Percentiles rank a stretch among this genome's conserved stretches.
Evolutionary conservation across 441 rosid genomes (phyloP).

Genomic region (Aquilaria agallochum): DNA sequence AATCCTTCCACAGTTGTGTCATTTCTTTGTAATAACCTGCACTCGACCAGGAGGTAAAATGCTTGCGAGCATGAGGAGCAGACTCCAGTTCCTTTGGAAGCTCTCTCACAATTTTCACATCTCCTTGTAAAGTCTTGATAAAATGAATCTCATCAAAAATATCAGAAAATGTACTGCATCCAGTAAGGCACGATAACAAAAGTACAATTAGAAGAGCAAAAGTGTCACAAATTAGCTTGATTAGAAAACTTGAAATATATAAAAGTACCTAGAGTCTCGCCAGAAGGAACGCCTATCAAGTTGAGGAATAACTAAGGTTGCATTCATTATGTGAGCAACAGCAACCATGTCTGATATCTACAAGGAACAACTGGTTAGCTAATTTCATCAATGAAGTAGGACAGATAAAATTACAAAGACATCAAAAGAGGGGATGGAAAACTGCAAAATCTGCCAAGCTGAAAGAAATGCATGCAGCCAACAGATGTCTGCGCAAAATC

Average conservation of each 20-base stretch:
- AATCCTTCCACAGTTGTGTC: slow-evolving; percentile 66
- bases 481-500: no score
- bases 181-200: slow-evolving; percentile 6
- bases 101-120: slow-evolving; percentile 68
- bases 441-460: no score
- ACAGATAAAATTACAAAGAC: neutral
- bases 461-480: no score
- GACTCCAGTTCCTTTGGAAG: slow-evolving; percentile 75
- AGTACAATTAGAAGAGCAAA: slow-evolving; percentile 4
- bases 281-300: slow-evolving; percentile 90
- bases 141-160: slow-evolving; percentile 80
- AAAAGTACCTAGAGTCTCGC: slow-evolving; percentile 85
- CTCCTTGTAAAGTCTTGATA: slow-evolving; percentile 54
- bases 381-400: slow-evolving; percentile 7
- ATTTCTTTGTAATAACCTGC: slow-evolving; percentile 81
- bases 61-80: slow-evolving; percentile 82
- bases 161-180: slow-evolving; percentile 70
- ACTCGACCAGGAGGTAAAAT: slow-evolving; percentile 83
- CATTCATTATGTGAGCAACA: slow-evolving; percentile 92
- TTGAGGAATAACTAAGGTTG: slow-evolving; percentile 89
- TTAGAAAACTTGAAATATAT: neutral
- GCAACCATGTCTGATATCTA: slow-evolving; percentile 96
- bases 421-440: no score
- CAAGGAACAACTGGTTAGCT: slow-evolving; percentile 15
- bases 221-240: neutral